Conservation (phyloP, 352 stramenopile species). For the Pythium brassicae region DNA sequence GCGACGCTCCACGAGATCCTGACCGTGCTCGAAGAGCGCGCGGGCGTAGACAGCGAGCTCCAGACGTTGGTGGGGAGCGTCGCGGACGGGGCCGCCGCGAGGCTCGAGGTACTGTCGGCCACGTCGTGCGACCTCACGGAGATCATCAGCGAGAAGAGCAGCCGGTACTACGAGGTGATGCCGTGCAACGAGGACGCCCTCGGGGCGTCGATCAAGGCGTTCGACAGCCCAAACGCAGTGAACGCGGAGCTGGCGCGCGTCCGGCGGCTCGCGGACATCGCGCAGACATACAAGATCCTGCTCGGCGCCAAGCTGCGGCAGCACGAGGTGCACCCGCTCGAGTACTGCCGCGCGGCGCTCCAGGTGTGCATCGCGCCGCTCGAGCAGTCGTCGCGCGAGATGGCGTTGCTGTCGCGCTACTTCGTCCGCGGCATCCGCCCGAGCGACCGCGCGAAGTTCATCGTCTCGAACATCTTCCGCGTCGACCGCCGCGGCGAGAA, state of each 20-base stretch:
- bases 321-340: slow-evolving; percentile 43
- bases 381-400: slow-evolving; percentile 23
- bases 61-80: slow-evolving; percentile 38
- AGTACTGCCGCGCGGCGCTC: slow-evolving; percentile 73
- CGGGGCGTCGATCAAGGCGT: slow-evolving; percentile 53
- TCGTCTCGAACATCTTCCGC: slow-evolving; percentile 62
- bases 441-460: slow-evolving; percentile 25
- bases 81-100: slow-evolving; percentile 31
- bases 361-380: slow-evolving; percentile 53
- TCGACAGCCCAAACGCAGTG: slow-evolving; percentile 47
- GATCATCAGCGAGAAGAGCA: slow-evolving; percentile 64
- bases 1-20: slow-evolving; percentile 46
- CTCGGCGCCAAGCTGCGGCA: slow-evolving; percentile 48
- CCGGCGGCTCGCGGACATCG: slow-evolving; percentile 56
- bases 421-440: slow-evolving; percentile 50
- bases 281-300: slow-evolving; percentile 73
- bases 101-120: slow-evolving; percentile 41
- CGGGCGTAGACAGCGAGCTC: slow-evolving; percentile 44
- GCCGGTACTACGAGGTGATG: slow-evolving; percentile 79
- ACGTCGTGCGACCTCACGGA: slow-evolving; percentile 49
- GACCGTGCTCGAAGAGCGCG: slow-evolving; percentile 38
- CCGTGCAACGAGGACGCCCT: slow-evolving; percentile 62
- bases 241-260: slow-evolving; percentile 64
- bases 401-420: slow-evolving; percentile 46
- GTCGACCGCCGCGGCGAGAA: slow-evolving; percentile 60